A percentile compares a stretch with the other conserved stretches of the same genome.
Evolutionary conservation across 495 filamentous ascomycete genomes (phyloP).

Genomic region (Xylaria palmicola): DNA sequence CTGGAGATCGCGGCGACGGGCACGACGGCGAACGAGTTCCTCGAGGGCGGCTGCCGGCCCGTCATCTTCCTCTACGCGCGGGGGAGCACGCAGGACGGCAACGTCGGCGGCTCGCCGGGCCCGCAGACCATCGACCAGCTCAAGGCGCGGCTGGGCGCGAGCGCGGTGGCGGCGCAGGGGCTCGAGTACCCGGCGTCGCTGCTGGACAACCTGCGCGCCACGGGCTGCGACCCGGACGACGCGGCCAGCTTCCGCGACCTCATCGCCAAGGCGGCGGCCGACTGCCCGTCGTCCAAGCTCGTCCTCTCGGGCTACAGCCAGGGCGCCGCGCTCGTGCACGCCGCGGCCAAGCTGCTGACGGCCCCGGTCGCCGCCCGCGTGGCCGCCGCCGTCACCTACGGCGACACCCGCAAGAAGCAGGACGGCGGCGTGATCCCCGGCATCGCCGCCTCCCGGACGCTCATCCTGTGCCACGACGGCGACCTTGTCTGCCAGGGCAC

Average conservation of each 20-base stretch:
- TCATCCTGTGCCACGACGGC: conserved; percentile 53
- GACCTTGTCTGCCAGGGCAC: conserved; percentile 55
- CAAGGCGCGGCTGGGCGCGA: conserved; percentile 23
- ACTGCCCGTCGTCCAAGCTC: conserved; percentile 38
- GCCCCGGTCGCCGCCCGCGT: conserved; percentile 46
- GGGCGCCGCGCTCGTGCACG: conserved; percentile 56
- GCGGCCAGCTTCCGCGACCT: conserved; percentile 35
- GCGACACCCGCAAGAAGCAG: conserved; percentile 57
- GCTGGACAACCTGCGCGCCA: conserved; percentile 33
- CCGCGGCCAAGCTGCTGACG: conserved; percentile 43
- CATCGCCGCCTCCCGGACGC: conserved; percentile 42
- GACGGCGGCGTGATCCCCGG: conserved; percentile 47
- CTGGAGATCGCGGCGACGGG: conserved; percentile 14
- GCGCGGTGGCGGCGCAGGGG: conserved; percentile 37
- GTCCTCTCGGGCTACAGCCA: conserved; percentile 49
- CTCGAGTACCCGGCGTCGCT: conserved; percentile 40
- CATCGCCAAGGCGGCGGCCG: conserved; percentile 30
- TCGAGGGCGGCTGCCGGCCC: conserved; percentile 41
- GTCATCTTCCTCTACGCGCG: conserved; percentile 55
- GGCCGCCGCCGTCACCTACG: conserved; percentile 55
- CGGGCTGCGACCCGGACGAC: conserved; percentile 35
- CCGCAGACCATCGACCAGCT: conserved; percentile 32
- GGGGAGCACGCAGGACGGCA: conserved; percentile 50
- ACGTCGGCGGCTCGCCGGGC: conserved; percentile 36
- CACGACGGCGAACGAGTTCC: conserved; percentile 44